Evolutionary conservation across 164 flowering plant genomes (phyloP), one percentile per base, ranked within the genome.

Genomic region (Echeveria elegans): DNA sequence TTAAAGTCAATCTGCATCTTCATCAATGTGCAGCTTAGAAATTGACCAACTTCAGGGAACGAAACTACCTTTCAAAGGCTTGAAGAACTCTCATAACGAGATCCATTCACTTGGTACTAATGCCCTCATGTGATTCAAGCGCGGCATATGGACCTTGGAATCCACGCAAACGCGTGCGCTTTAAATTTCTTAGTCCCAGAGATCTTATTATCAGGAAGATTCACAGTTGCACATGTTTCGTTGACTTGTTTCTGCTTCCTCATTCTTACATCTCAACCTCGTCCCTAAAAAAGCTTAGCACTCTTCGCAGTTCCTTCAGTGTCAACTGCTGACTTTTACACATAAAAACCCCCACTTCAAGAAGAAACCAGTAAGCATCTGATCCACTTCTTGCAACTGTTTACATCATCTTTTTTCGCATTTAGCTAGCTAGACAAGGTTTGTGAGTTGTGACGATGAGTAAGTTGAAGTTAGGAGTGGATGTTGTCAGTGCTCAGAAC

Each of bases 381-480:
- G 52, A 47, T 23, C 67, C 50, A n/a, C n/a, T n/a, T n/a, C n/a
- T n/a, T n/a, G n/a, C n/a, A n/a, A n/a, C n/a, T n/a, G n/a, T n/a
- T n/a, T n/a, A n/a, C n/a, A n/a, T n/a, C n/a, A n/a, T n/a, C n/a
- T n/a, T n/a, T n/a, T n/a, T n/a, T n/a, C n/a, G n/a, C n/a, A n/a
- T 34, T 40, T 32, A 23, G 26, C 56, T 60, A 63, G 40, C 41
- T 47, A 47, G 28, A 36, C 40, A 61, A 68, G 63, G 30, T 66
- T 64, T 30, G 45, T 72, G 63, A 70, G 64, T 64, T 30, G 45
- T 72, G 63, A 70, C 32, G 23, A 84, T 85, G 90, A 84, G 52
- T 74, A 87, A 84, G 76, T 83, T 90, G 66, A 92, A 92, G 83
- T 80, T 92, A 2, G 98, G 92, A 31, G 88, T 90, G 56, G 90